Evolutionary conservation across 1,284 basidiomycete genomes (phyloP).

Genomic region (Naganishia cerealis): DNA sequence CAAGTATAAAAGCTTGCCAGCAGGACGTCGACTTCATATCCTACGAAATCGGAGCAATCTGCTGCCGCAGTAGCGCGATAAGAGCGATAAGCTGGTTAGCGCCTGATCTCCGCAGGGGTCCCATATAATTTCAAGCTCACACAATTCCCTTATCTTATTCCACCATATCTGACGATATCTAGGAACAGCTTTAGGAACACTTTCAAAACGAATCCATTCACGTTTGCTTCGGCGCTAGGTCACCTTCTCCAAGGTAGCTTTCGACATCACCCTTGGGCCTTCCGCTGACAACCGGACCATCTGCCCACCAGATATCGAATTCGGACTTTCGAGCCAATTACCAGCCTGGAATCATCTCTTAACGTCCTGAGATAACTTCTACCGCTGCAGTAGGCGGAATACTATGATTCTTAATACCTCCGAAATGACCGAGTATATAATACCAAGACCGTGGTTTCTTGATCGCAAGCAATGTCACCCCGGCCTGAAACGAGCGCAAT

Average conservation of each 20-base stretch:
- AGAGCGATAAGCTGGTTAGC: not conserved
- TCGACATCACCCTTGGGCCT: not conserved
- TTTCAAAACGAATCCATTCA: not conserved
- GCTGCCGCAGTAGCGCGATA: not conserved
- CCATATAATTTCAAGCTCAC: not conserved
- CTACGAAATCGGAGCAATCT: not conserved
- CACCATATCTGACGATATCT: not conserved
- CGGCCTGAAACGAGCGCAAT: not conserved
- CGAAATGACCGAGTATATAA: conserved; percentile 2
- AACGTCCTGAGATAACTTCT: not conserved
- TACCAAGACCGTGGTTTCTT: not conserved
- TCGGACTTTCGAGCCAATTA: not conserved
- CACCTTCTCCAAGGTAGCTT: not conserved
- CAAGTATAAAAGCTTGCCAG: too few species aligned
- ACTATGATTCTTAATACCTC: not conserved
- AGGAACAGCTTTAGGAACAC: not conserved
- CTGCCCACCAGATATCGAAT: not conserved
- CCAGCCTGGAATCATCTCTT: not conserved
- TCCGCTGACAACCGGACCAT: not conserved
- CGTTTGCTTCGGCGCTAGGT: not conserved
- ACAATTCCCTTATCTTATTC: not conserved
- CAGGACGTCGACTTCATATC: not conserved
- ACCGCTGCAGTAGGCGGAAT: not conserved
- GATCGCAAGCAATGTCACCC: not conserved
- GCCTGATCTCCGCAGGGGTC: not conserved